phyloP scores from a whole-genome alignment of 805 yeast species.

The Lipomyces kockii region DNA sequence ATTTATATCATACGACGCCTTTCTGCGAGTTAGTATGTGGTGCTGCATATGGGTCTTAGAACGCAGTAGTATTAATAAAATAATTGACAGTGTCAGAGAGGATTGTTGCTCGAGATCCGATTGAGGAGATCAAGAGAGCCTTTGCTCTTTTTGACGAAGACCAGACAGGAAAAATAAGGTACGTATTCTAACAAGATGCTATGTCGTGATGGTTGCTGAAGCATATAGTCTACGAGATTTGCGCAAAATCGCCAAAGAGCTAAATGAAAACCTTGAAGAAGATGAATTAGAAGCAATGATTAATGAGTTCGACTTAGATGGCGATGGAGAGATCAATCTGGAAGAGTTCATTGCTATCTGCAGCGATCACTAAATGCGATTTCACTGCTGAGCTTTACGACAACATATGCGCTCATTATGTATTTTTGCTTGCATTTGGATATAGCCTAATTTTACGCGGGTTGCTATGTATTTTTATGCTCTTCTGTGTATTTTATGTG shows the following conservation, averaged over 20 bases:
- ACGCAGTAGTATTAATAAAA: neutral
- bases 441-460: neutral
- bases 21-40: constrained; percentile 68
- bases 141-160: constrained; percentile 89
- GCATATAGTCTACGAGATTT: constrained; percentile 64
- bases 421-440: neutral
- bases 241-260: constrained; percentile 85
- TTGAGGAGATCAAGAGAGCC: constrained; percentile 89
- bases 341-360: constrained; percentile 90
- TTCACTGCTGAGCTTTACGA: neutral
- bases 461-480: neutral
- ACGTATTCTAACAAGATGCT: neutral
- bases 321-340: constrained; percentile 91
- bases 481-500: neutral
- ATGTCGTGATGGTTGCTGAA: neutral
- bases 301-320: constrained; percentile 87
- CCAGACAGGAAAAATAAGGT: constrained; percentile 73
- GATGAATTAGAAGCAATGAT: constrained; percentile 96
- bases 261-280: constrained; percentile 90
- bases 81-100: constrained; percentile 66
- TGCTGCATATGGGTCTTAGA: neutral
- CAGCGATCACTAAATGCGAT: constrained; percentile 55
- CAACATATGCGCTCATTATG: neutral
- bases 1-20: constrained; percentile 78
- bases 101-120: constrained; percentile 86